Evolutionary conservation across 1,139 yeast genomes (phyloP).

Genomic region (Diutina ranongensis): DNA sequence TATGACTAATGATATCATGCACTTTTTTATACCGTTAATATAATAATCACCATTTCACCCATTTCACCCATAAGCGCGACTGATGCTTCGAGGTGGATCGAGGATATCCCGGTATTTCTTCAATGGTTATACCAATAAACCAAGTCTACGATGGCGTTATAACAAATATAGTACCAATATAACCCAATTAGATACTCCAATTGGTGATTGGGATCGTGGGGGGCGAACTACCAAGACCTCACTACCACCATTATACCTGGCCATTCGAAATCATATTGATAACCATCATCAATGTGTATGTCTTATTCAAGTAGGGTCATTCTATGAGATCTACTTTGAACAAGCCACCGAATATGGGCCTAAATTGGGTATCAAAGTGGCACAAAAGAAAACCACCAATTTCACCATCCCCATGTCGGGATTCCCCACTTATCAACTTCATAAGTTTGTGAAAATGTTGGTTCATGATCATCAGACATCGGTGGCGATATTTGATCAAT

Average conservation of each 20-base stretch:
- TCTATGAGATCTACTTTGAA: conserved; percentile 81
- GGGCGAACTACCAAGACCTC: neutral
- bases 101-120: too few relatives aligned
- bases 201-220: conserved; percentile 5
- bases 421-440: conserved; percentile 64
- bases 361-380: conserved; percentile 46
- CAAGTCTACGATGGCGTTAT: too few relatives aligned
- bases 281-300: conserved; percentile 60
- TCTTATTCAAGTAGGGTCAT: conserved; percentile 78
- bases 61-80: neutral
- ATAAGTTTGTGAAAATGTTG: conserved; percentile 59
- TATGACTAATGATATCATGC: neutral
- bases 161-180: too few relatives aligned
- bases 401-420: conserved; percentile 78
- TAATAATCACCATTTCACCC: neutral
- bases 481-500: conserved; percentile 78
- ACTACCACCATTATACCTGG: neutral
- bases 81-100: too few relatives aligned
- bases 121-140: too few relatives aligned
- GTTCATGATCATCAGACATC: conserved; percentile 59
- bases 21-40: too few relatives aligned
- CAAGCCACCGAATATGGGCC: conserved; percentile 74
- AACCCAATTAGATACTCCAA: too few relatives aligned
- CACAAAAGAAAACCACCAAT: conserved; percentile 27
- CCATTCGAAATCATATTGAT: conserved; percentile 23